Evolutionary conservation across 148 eudicot genomes (phyloP), one percentile per base, ranked within the genome.

Genomic region (Rhododendron molle): DNA sequence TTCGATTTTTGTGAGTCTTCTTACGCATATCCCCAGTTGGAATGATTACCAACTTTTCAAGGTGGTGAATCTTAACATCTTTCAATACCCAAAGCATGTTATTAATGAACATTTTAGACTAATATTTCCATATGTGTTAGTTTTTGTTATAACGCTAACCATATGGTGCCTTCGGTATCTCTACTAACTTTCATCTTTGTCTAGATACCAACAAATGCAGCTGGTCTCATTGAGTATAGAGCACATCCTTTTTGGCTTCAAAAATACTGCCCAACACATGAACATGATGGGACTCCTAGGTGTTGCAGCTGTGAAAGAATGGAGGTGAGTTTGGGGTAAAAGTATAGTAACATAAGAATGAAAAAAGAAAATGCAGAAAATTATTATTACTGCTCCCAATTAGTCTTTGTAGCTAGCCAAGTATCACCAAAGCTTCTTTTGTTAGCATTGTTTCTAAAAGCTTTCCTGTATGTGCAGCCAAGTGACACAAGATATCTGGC

Each of bases 231-330:
- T 40, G 99, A 97, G 90, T 97, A 97, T 81, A 88, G 98, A 90
- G 99, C 98, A 87, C 98, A 95, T 90, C 98, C 96, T 83, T 97
- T 94, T 89, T 97, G 99, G 99, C 88, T 83, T 85, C 99, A 97
- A 28, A 95, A 97, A 89, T 97, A 95, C 87, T 97, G 99, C 88
- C 99, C 98, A 65, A 90, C 93, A 10, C 99, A 97, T 84, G 99
- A 97, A 85, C 83, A 80, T 85, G 99, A 97, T 83, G 88, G 92
- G 82, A 97, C 99, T 26, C 98, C 98, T 67, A 91, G 98, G 83
- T 97, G 99, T 84, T 97, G 99, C 86, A 97, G 99, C 92, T 97
- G 99, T 85, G 99, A 97, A 91, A 92, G 96, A 91, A 94, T 97
- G 99, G 99, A 97, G 98, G 99, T 96, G 18, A 83, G 93, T 74